Conservation (phyloP, 345 rosid species). For the Streptanthus diversifolius region DNA sequence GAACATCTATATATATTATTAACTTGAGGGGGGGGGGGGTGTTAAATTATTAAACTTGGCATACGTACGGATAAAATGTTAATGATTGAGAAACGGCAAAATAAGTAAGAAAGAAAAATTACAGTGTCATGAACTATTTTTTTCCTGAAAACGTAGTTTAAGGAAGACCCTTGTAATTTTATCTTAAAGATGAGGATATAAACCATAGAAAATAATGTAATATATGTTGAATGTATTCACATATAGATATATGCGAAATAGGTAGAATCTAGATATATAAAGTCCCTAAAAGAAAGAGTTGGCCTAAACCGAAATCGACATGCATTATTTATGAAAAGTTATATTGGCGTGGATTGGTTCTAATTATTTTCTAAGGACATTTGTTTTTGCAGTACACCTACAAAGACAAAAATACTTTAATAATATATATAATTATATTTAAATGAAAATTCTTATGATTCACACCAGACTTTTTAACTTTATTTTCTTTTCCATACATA, state of each 20-base stretch:
- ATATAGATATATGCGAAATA: constrained; percentile 13
- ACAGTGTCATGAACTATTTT: constrained; percentile 27
- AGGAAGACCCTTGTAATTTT: background rate
- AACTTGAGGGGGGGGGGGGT: no score
- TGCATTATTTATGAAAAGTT: constrained; percentile 29
- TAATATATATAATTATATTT: background rate
- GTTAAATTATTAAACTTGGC: background rate
- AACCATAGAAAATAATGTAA: background rate
- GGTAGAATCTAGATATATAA: constrained; percentile 35
- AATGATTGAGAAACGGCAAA: constrained; percentile 24
- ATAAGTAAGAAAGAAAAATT: background rate
- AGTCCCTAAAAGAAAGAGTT: constrained; percentile 22
- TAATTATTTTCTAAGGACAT: background rate
- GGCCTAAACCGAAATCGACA: constrained; percentile 34
- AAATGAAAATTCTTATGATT: background rate
- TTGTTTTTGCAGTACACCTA: constrained; percentile 20
- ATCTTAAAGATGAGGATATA: background rate
- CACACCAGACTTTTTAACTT: background rate
- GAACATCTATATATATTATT: background rate
- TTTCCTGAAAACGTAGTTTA: constrained; percentile 21
- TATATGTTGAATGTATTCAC: background rate
- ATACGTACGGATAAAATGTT: constrained; percentile 8
- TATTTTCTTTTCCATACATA: constrained; percentile 10
- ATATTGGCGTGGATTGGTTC: constrained; percentile 13
- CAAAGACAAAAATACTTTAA: constrained; percentile 15